Evolutionary conservation across 2,329 filamentous ascomycete genomes (phyloP), one percentile per base, ranked within the genome.

Genomic region (Parastagonospora avenae): DNA sequence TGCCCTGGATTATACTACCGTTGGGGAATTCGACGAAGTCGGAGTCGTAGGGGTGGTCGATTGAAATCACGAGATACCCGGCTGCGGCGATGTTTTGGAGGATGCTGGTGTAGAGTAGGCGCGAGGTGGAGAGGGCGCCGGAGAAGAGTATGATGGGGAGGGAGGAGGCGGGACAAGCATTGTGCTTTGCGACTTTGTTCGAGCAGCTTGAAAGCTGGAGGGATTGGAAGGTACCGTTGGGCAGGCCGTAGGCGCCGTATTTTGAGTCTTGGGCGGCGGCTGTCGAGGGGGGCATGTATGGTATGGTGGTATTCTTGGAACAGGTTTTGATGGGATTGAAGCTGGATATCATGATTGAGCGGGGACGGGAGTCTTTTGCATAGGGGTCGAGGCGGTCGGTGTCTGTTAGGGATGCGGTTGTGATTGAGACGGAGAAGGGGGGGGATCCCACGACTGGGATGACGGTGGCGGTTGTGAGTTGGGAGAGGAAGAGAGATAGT

Each of bases 1-100:
- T 46, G 1, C 73, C 66, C 10, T 44, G 41, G 24, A 67, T 35
- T 29, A 74, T 48, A 1, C 68, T 67, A 2, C 64, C 79, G 47
- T 80, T 66, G 0, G 79, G 76, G n/a, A 79, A 82, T 52, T 81
- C 76, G n/a, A 84, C 76, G 8, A 80, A 62, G 1, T 67, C 56
- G 0, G 76, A 71, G 33, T 83, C 80, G 48, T 78, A 80, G 0
- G 80, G 73, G 29, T 82, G 80, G 42, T 83, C 81, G 11, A 83
- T 66, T 0, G 79, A 73, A 12, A 82, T 62, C 3, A 83, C 77
- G 0, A 76, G 57, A 44, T 77, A 81, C 0, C 80, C 81, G 6
- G 74, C 65, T 31, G 77, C 78, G 0, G 81, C 79, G 2, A 83
- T 63, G 1, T 77, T 75, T 11, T 76, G 73, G 3, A 78, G 74